Evolutionary conservation across 2,329 filamentous ascomycete genomes (phyloP).

Genomic region (Catunica adiposa): DNA sequence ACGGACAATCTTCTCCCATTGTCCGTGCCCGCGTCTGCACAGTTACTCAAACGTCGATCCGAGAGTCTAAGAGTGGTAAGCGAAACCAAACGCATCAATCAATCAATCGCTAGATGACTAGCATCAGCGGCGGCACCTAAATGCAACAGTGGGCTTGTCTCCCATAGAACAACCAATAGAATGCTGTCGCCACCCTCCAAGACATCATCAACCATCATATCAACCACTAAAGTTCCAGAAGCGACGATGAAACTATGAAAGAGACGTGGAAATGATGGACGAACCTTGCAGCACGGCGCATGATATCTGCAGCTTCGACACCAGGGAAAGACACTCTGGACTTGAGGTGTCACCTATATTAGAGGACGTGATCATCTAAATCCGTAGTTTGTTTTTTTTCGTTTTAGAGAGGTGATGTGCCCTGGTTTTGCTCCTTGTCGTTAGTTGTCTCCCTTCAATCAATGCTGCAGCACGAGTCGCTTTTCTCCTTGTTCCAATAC

Average conservation of each 20-base stretch:
- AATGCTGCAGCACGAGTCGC: conserved; percentile 6
- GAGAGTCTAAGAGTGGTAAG: background rate
- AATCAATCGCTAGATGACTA: background rate
- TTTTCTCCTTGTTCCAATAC: conserved; percentile 3
- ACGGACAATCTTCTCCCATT: background rate
- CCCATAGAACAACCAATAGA: no score
- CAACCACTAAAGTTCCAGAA: background rate
- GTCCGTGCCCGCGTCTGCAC: background rate
- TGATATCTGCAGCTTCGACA: background rate
- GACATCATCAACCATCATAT: background rate
- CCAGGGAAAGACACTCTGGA: background rate
- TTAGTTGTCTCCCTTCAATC: conserved; percentile 6
- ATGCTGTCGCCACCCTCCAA: background rate
- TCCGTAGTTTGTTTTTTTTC: background rate
- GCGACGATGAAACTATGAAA: background rate
- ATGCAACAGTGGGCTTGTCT: background rate
- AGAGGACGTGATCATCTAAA: no score
- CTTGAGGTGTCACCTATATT: background rate
- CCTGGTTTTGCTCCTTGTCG: background rate
- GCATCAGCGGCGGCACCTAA: background rate
- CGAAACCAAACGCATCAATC: background rate
- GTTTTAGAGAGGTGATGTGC: background rate
- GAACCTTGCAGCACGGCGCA: background rate
- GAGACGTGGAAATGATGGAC: background rate
- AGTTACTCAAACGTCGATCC: background rate